Percentiles rank a stretch among this genome's conserved stretches.
These are phyloP conservation scores for Filobasidium floriforme DNA, from an alignment of 768 basidiomycete genomes.

Conservation along the genomic window DNA sequence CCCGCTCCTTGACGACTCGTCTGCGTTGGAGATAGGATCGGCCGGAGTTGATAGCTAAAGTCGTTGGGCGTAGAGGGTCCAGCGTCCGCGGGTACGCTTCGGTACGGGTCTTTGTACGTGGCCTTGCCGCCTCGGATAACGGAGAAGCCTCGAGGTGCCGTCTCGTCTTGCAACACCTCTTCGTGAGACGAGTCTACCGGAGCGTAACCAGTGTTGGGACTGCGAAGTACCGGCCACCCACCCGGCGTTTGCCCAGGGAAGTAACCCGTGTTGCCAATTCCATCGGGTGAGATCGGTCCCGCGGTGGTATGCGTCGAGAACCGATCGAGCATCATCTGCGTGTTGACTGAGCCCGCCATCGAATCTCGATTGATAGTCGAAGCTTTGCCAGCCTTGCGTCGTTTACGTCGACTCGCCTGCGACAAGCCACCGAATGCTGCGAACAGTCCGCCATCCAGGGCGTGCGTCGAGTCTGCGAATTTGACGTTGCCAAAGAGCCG, in stretches of 20 bases:
- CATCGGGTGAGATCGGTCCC: constrained; percentile 7
- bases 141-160: constrained; percentile 60
- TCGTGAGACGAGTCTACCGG: constrained; percentile 16
- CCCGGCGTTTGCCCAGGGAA: constrained; percentile 26
- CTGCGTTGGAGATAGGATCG: constrained; percentile 8
- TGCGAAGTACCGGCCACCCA: not conserved
- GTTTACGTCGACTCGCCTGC: constrained; percentile 58
- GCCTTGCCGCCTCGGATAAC: constrained; percentile 81
- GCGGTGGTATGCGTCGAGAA: constrained; percentile 28
- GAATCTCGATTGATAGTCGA: constrained; percentile 26
- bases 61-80: constrained; percentile 5
- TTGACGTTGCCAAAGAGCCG: constrained; percentile 68
- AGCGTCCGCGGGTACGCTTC: constrained; percentile 49
- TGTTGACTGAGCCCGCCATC: constrained; percentile 34
- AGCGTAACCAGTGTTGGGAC: not conserved
- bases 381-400: constrained; percentile 44
- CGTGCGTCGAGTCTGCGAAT: constrained; percentile 74
- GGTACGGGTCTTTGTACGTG: constrained; percentile 76
- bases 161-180: constrained; percentile 13
- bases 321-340: constrained; percentile 44
- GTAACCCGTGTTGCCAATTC: constrained; percentile 16
- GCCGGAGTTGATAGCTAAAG: constrained; percentile 7
- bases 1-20: constrained; percentile 6
- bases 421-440: constrained; percentile 65
- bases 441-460: constrained; percentile 72